Evolutionary conservation across 2,329 filamentous ascomycete genomes (phyloP).

Genomic region (Aspergillus quadrilineatus): DNA sequence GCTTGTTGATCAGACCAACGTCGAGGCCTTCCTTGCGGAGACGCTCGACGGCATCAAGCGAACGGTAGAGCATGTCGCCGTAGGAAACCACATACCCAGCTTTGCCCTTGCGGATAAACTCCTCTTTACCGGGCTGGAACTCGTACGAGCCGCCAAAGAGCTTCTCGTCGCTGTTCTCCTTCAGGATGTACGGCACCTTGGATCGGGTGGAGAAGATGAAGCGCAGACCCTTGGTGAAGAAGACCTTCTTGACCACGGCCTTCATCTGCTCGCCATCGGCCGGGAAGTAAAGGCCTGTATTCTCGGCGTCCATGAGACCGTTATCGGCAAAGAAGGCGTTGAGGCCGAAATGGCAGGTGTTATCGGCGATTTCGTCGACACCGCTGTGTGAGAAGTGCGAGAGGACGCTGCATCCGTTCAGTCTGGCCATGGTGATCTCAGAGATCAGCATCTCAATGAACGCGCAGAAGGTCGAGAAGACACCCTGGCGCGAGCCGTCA

Average conservation of each 20-base stretch:
- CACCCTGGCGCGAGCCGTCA: slow-evolving; percentile 36
- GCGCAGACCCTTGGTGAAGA: slow-evolving; percentile 39
- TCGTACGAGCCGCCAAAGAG: slow-evolving; percentile 39
- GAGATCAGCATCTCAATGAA: slow-evolving; percentile 44
- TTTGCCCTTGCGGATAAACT: slow-evolving; percentile 37
- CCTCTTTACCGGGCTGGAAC: slow-evolving; percentile 40
- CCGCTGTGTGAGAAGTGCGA: slow-evolving; percentile 44
- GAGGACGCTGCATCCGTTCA: slow-evolving; percentile 40
- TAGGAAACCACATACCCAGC: slow-evolving; percentile 42
- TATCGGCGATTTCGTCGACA: slow-evolving; percentile 44
- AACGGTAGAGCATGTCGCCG: slow-evolving; percentile 44
- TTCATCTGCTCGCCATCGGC: slow-evolving; percentile 45
- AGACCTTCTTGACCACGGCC: slow-evolving; percentile 37
- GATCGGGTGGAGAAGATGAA: slow-evolving; percentile 42
- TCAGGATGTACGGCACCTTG: slow-evolving; percentile 40
- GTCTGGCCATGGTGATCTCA: slow-evolving; percentile 42
- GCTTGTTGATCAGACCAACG: slow-evolving; percentile 42
- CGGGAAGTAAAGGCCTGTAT: slow-evolving; percentile 40
- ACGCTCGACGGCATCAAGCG: slow-evolving; percentile 40
- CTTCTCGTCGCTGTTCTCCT: slow-evolving; percentile 36
- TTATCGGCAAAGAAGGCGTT: slow-evolving; percentile 45
- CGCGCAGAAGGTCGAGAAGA: slow-evolving; percentile 44
- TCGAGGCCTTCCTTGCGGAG: slow-evolving; percentile 38
- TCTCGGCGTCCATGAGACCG: slow-evolving; percentile 38
- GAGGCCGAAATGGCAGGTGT: slow-evolving; percentile 44